Base-by-base conservation (phyloP, 139 green algal species). In the Nannochloris sp. region DNA sequence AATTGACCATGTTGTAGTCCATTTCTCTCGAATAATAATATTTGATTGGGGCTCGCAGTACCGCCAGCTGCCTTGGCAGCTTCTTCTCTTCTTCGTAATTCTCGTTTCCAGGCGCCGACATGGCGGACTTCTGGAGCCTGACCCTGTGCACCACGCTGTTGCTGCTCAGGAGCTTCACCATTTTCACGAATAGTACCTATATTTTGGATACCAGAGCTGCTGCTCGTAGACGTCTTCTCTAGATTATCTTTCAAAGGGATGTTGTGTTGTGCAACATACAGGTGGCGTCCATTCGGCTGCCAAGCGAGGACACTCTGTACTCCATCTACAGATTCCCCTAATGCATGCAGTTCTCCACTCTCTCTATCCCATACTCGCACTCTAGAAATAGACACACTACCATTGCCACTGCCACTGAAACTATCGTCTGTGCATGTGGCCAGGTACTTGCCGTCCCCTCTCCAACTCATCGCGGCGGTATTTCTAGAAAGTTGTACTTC, bases 1-100 rank as follows among this genome's bases (percentile, higher is more conserved):
- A 98, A 97, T 14, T 70, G 62, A 25, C 87, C 90, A 64, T 95
- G 87, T 47, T 67, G 67, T 42, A 98, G 75, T 3, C 90, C 92
- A 68, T 97, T 97, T 24, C 77, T 64, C 80, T 98, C 92, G 67
- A 81, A 96, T 48, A 98, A 70, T 39, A 88, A 30, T 30, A 97
- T 77, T 0, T 54, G 33, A 48, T 60, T 36, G 46, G 31, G 58
- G 42, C 10, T 67, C 7, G 27, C 55, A 15, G 47, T 37, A 31
- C 35, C 32, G 0, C 27, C 66, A 15, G 46, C 45, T 4, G 58
- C 39, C 10, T 32, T 42, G 10, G 59, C 27, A 15, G 29, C 60
- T n/a, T 39, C 63, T 62, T 70, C 30, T 13, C 36, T 30, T 9
- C 63, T 35, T 15, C 59, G 42, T 25, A 63, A 29, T 64, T 73